These are phyloP conservation scores for Pochonia chlamydosporia DNA, from an alignment of 2,329 filamentous ascomycete species.

Conservation along the genomic window DNA sequence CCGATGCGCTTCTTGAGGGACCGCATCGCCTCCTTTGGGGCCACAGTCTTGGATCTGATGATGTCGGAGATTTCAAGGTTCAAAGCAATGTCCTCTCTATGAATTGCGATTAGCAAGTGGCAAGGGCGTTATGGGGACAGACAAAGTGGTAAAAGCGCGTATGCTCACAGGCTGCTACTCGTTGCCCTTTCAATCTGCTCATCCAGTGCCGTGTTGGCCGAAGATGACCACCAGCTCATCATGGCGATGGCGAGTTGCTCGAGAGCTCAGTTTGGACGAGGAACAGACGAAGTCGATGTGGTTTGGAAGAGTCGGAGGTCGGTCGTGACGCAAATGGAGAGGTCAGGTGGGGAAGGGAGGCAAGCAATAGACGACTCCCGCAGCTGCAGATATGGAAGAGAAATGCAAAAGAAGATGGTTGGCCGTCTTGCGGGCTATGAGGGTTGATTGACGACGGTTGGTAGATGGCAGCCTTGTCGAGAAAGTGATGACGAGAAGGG, in stretches of 20 bases:
- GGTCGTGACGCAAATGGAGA: not conserved
- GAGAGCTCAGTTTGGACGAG: not conserved
- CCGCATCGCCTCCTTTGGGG: conserved; percentile 97
- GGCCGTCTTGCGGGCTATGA: not conserved
- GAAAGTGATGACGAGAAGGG: not conserved
- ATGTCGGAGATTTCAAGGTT: conserved; percentile 98
- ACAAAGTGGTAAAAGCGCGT: too few species aligned
- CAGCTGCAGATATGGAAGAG: not conserved
- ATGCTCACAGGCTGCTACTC: conserved; percentile 77
- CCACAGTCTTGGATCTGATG: conserved; percentile 94
- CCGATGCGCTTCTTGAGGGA: conserved; percentile 90
- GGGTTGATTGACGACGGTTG: not conserved
- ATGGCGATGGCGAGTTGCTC: conserved; percentile 28
- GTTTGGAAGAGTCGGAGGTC: not conserved
- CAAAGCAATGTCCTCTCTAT: conserved; percentile 88
- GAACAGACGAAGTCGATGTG: not conserved
- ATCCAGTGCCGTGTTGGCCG: conserved; percentile 83
- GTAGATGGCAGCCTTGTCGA: not conserved
- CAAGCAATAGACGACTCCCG: not conserved
- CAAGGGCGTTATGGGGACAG: conserved; percentile 4
- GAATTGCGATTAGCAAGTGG: too few species aligned
- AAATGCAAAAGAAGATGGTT: not conserved
- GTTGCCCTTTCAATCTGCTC: conserved; percentile 97
- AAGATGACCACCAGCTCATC: conserved; percentile 97
- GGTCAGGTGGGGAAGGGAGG: not conserved